These are phyloP conservation scores for Tetragonia tetragonoides DNA, from an alignment of 148 eudicot genomes.

Conservation along the genomic window DNA sequence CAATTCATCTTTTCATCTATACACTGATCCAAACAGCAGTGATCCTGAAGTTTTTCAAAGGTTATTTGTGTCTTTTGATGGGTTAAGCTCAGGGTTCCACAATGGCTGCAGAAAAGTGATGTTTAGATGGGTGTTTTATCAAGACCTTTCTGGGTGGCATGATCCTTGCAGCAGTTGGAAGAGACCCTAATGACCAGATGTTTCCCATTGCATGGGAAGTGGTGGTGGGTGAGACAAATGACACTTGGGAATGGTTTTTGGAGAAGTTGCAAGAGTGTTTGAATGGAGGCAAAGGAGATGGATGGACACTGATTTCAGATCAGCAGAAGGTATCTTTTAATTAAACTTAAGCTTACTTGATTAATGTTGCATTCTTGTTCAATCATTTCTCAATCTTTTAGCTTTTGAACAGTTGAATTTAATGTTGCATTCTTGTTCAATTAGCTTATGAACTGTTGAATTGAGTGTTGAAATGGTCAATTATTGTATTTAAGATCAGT, in stretches of 20 bases:
- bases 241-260: constrained; percentile 2
- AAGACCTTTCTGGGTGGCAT: constrained; percentile 3
- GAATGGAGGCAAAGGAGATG: not conserved
- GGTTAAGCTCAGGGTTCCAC: not conserved
- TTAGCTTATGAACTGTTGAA: no score
- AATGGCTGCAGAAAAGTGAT: not conserved
- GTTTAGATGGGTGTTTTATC: not conserved
- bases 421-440: no score
- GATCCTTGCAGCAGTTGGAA: not conserved
- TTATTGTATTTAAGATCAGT: no score
- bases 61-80: not conserved
- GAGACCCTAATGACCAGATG: constrained; percentile 1
- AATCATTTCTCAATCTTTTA: no score
- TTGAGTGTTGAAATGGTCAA: no score
- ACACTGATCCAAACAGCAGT: not conserved
- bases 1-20: not conserved
- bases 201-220: not conserved
- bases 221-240: not conserved
- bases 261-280: not conserved
- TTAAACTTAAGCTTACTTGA: no score
- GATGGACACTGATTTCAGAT: constrained; percentile 1
- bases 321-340: not conserved
- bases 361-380: no score
- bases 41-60: not conserved
- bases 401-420: no score